A percentile compares a stretch with the other conserved stretches of the same genome.
These are phyloP conservation scores for Hanseniaspora clermontiae DNA, from an alignment of 805 yeast genomes.

Conservation along the genomic window DNA sequence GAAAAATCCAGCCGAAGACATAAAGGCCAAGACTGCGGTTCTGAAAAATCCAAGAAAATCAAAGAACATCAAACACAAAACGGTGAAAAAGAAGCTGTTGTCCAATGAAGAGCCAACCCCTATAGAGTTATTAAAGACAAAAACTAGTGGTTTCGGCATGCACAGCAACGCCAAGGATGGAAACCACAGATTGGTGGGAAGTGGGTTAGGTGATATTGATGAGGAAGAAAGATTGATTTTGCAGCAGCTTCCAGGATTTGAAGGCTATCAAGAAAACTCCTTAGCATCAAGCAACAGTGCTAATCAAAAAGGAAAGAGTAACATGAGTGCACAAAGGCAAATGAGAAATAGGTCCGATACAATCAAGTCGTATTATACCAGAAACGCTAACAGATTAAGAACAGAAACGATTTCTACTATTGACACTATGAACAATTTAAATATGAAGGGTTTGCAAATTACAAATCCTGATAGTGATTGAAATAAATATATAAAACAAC, in stretches of 20 bases:
- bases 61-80: slow-evolving; percentile 26
- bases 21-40: slow-evolving; percentile 19
- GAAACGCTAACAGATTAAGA: slow-evolving; percentile 21
- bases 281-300: slow-evolving; percentile 23
- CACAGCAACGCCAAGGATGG: slow-evolving; percentile 12
- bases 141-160: slow-evolving; percentile 1
- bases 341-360: slow-evolving; percentile 21
- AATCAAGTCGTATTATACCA: slow-evolving; percentile 26
- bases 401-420: slow-evolving; percentile 19
- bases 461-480: slow-evolving; percentile 8
- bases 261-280: slow-evolving; percentile 27
- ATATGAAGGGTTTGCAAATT: slow-evolving; percentile 1
- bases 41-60: slow-evolving; percentile 7
- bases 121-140: slow-evolving; percentile 16
- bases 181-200: slow-evolving; percentile 14
- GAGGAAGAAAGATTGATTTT: slow-evolving; percentile 20
- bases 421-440: slow-evolving; percentile 2
- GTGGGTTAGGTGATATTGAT: slow-evolving; percentile 13
- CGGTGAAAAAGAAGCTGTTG: slow-evolving; percentile 26
- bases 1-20: slow-evolving; percentile 28
- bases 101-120: slow-evolving; percentile 26
- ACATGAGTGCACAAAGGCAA: neutral
- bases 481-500: neutral
- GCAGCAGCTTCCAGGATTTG: slow-evolving; percentile 28
- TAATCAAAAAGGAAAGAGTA: slow-evolving; percentile 19